phyloP scores from a whole-genome alignment of 257 asterid genomes.

The Salvia splendens region DNA sequence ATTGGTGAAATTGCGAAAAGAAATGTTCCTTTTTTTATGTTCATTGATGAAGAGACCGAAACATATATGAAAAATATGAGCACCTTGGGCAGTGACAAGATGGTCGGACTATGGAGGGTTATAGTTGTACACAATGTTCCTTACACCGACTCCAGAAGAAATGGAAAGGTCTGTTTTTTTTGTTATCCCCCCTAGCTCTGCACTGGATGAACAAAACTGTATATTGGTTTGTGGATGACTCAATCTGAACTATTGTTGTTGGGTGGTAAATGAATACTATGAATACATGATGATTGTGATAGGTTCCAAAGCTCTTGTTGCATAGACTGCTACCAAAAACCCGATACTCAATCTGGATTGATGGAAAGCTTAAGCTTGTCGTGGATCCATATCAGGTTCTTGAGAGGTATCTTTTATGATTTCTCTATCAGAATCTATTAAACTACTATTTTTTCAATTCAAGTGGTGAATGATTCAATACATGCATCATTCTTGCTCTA shows the following conservation, averaged over 20 bases:
- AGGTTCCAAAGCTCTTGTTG: conserved; percentile 92
- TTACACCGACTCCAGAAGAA: conserved; percentile 84
- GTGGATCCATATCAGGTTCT: conserved; percentile 94
- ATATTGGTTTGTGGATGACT: conserved; percentile 3
- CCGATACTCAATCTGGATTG: conserved; percentile 93
- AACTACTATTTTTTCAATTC: background rate
- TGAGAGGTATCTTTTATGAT: conserved; percentile 63
- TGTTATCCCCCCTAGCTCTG: background rate
- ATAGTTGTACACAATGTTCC: conserved; percentile 86
- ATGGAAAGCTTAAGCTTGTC: conserved; percentile 91
- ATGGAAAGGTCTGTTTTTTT: conserved; percentile 72
- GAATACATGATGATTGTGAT: conserved; percentile 39
- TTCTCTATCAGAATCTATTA: conserved; percentile 21
- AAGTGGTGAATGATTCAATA: background rate
- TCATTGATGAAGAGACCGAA: conserved; percentile 93
- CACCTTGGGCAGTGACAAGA: conserved; percentile 55
- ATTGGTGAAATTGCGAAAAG: conserved; percentile 57
- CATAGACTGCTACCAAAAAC: conserved; percentile 93
- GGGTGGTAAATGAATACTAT: conserved; percentile 22
- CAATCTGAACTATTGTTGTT: conserved; percentile 16
- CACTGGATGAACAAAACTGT: conserved; percentile 17
- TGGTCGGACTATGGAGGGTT: conserved; percentile 86
- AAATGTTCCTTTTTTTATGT: conserved; percentile 79
- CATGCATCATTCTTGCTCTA: conserved; percentile 10
- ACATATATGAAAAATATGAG: conserved; percentile 65